A percentile compares a stretch with the other conserved stretches of the same genome.
These are phyloP conservation scores for Nepenthes alata DNA, from an alignment of 179 eudicot genomes.

Conservation along the genomic window DNA sequence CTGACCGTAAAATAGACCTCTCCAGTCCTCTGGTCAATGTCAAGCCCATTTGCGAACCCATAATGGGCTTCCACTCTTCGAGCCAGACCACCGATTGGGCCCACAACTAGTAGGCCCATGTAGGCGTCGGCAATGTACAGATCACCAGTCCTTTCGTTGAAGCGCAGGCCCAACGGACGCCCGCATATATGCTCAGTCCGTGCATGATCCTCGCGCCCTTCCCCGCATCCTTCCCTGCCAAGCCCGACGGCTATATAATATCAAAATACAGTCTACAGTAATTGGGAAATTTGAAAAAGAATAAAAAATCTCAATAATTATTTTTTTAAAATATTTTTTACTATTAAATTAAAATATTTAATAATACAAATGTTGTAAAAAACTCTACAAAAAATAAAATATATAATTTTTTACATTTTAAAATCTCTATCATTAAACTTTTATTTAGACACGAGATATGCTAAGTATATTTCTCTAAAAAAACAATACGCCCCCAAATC, in stretches of 20 bases:
- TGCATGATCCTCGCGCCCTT: constrained; percentile 12
- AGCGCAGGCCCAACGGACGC: constrained; percentile 68
- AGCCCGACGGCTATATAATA: too few relatives aligned
- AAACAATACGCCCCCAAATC: too few relatives aligned
- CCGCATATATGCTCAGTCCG: constrained; percentile 59
- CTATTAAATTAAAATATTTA: neutral
- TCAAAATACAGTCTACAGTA: too few relatives aligned
- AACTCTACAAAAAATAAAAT: too few relatives aligned
- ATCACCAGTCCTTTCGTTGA: constrained; percentile 42
- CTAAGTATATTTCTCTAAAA: too few relatives aligned
- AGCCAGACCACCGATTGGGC: constrained; percentile 67
- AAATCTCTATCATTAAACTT: too few relatives aligned
- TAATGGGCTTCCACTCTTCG: constrained; percentile 30
- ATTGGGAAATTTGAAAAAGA: neutral
- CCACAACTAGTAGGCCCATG: constrained; percentile 70
- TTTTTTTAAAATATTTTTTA: neutral
- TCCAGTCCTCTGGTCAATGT: constrained; percentile 45
- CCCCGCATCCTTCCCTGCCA: constrained; percentile 18
- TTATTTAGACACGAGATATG: too few relatives aligned
- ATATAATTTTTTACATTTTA: too few relatives aligned
- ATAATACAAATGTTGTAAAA: too few relatives aligned
- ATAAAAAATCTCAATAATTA: neutral
- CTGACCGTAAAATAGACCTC: constrained; percentile 59
- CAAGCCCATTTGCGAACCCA: constrained; percentile 53
- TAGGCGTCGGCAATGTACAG: constrained; percentile 75